These are phyloP conservation scores for Pyrenochaeta sp. DNA, from an alignment of 2,329 filamentous ascomycete species.

Conservation along the genomic window DNA sequence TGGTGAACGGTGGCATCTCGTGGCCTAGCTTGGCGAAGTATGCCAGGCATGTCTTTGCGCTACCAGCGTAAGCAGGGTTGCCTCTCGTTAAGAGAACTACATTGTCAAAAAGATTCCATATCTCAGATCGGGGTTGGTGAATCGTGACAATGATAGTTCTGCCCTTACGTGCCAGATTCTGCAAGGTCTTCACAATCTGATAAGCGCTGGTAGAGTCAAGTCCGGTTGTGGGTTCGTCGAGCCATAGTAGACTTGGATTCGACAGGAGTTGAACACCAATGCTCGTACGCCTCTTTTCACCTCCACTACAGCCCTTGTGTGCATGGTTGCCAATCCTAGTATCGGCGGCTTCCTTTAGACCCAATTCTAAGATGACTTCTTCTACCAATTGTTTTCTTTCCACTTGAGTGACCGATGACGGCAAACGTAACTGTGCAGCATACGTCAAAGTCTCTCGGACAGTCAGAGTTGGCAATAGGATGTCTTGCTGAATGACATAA, in stretches of 20 bases:
- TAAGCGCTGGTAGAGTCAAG: constrained; percentile 80
- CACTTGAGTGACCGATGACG: constrained; percentile 65
- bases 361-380: constrained; percentile 78
- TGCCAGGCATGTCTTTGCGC: constrained; percentile 63
- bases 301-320: constrained; percentile 79
- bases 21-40: constrained; percentile 72
- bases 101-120: constrained; percentile 79
- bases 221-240: constrained; percentile 82
- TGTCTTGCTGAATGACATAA: constrained; percentile 81
- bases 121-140: constrained; percentile 80
- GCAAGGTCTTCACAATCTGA: constrained; percentile 75
- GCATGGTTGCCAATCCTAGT: constrained; percentile 76
- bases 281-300: constrained; percentile 78
- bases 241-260: constrained; percentile 79
- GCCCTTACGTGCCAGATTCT: constrained; percentile 71
- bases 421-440: constrained; percentile 75
- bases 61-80: constrained; percentile 73
- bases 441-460: constrained; percentile 79
- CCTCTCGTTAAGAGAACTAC: constrained; percentile 74
- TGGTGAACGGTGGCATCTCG: constrained; percentile 74
- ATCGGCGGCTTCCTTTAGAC: constrained; percentile 78
- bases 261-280: constrained; percentile 82
- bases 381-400: constrained; percentile 73
- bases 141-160: constrained; percentile 78
- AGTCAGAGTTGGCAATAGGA: constrained; percentile 75